Base-by-base conservation (phyloP, 2,329 filamentous ascomycete species). In the Zymoseptoria pseudotritici region DNA sequence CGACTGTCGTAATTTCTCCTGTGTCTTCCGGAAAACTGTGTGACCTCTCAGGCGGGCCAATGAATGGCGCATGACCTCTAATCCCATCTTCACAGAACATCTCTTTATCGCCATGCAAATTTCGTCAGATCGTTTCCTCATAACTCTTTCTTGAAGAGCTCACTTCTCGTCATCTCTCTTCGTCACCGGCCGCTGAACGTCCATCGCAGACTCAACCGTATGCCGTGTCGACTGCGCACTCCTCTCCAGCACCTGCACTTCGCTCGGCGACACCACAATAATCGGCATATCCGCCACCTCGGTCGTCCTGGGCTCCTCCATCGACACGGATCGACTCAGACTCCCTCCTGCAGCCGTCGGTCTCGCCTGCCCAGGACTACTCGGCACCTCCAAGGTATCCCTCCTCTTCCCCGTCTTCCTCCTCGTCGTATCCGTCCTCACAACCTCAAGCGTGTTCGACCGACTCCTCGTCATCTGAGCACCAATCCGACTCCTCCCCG, bases 211-310 rank as follows among this genome's bases (percentile, higher is more conserved):
- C 22, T n/a, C 52, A 11, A n/a, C 26, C 11, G 52, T 53, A 53
- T 53, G 20, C n/a, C 52, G 22, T 53, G 24, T 31, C 20, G 22
- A 53, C 22, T 53, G 22, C 29, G 22, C 11, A 7, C 8, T 53
- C 29, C 22, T 22, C n/a, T 53, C 52, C 7, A 24, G 22, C 52
- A 13, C 19, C 17, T 55, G 31, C 53, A 53, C 53, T 85, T 1
- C 83, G 86, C 2, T 79, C 82, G 52, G 52, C n/a, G 58, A 60
- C 10, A 60, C 58, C 3, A 60, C 55, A 19, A 60, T 60, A 36
- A 55, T 52, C 21, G 58, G 58, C 11, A 55, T 60, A 17, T 31
- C 26, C 10, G 58, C 4, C 2, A 42, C 10, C 13, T 50, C 49
- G 17, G 19, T 50, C 51, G 31, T 17, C 13, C 31, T 56, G 50